Conservation (phyloP, 148 eudicot genomes). For the Selenicereus undatus region DNA sequence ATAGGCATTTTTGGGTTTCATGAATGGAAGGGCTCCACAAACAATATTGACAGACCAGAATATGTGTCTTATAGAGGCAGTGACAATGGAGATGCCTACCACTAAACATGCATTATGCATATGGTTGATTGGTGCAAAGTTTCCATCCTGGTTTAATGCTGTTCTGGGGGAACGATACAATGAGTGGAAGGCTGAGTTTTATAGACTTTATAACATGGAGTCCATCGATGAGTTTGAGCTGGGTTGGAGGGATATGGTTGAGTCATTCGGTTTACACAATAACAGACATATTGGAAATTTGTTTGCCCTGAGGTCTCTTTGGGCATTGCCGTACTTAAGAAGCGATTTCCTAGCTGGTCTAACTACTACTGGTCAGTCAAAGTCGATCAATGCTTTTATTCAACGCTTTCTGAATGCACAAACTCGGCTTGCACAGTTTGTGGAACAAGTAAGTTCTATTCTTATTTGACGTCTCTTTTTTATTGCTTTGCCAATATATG, state of each 20-base stretch:
- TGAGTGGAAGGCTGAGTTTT: conserved; percentile 92
- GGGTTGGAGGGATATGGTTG: conserved; percentile 88
- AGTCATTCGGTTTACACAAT: conserved; percentile 60
- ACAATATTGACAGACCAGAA: conserved; percentile 91
- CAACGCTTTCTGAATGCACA: conserved; percentile 89
- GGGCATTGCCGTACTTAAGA: conserved; percentile 86
- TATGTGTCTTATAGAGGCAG: conserved; percentile 87
- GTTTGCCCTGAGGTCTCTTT: conserved; percentile 56
- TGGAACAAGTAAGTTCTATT: conserved; percentile 74
- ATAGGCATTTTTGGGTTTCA: conserved; percentile 68
- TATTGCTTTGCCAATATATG: conserved; percentile 5
- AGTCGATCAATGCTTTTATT: conserved; percentile 82
- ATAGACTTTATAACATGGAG: conserved; percentile 75
- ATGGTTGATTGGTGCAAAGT: conserved; percentile 85
- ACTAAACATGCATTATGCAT: conserved; percentile 94
- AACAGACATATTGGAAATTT: conserved; percentile 79
- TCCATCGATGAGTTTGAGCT: conserved; percentile 76
- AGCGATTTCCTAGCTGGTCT: conserved; percentile 88
- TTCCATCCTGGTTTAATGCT: conserved; percentile 96
- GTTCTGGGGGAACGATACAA: conserved; percentile 83
- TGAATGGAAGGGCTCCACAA: conserved; percentile 83
- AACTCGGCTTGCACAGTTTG: conserved; percentile 78
- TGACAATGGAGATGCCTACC: conserved; percentile 76
- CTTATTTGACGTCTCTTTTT: neutral
- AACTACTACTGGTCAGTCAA: conserved; percentile 65